phyloP scores from a whole-genome alignment of 116 monocot species.

The Papilionanthe hybrid region DNA sequence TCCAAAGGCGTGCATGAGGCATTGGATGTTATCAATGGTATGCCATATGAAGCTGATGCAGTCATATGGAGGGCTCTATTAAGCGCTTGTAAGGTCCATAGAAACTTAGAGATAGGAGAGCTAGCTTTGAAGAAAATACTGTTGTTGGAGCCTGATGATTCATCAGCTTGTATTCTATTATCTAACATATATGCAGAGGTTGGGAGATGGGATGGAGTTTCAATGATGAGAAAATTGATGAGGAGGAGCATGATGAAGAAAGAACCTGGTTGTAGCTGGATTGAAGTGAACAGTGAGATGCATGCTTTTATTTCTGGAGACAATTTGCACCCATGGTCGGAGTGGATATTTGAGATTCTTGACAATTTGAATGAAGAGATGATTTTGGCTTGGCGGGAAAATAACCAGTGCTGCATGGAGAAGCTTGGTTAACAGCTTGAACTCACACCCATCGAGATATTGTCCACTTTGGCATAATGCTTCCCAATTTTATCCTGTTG shows the following conservation, averaged over 20 bases:
- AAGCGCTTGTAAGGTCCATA: slow-evolving; percentile 48
- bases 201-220: slow-evolving; percentile 66
- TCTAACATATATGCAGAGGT: slow-evolving; percentile 72
- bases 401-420: not conserved
- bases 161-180: slow-evolving; percentile 61
- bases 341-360: slow-evolving; percentile 40
- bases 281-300: slow-evolving; percentile 62
- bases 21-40: slow-evolving; percentile 41
- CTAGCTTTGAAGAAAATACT: slow-evolving; percentile 46
- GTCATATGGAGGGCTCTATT: slow-evolving; percentile 82
- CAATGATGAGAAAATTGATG: slow-evolving; percentile 57
- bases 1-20: slow-evolving; percentile 45
- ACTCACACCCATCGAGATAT: no score
- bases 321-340: slow-evolving; percentile 43
- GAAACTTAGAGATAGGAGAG: slow-evolving; percentile 60
- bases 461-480: no score
- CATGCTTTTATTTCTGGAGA: slow-evolving; percentile 69
- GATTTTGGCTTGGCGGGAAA: slow-evolving; percentile 11
- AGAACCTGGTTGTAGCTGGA: slow-evolving; percentile 95
- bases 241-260: slow-evolving; percentile 62
- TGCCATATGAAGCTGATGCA: slow-evolving; percentile 75
- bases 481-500: no score
- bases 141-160: slow-evolving; percentile 68
- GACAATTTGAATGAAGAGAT: slow-evolving; percentile 45
- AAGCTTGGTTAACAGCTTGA: not conserved